These are phyloP conservation scores for Russula earlei DNA, from an alignment of 768 basidiomycete species.

Conservation along the genomic window DNA sequence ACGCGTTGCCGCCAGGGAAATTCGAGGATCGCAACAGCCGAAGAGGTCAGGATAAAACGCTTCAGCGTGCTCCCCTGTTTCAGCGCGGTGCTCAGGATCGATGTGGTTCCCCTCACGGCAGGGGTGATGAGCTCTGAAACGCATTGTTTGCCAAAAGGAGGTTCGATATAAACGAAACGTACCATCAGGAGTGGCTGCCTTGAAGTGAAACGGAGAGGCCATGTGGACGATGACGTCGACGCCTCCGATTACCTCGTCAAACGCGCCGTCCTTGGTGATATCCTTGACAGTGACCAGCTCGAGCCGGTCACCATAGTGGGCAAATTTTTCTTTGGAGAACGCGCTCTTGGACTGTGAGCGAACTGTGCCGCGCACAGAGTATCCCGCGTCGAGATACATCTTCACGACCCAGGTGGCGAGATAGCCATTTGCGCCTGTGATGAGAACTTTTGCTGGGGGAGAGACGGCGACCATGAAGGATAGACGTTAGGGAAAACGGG, in stretches of 20 bases:
- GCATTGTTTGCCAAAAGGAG: not conserved
- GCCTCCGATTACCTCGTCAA: constrained; percentile 70
- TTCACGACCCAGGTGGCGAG: constrained; percentile 51
- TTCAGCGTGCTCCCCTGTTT: constrained; percentile 48
- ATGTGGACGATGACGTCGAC: constrained; percentile 65
- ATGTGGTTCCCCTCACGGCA: constrained; percentile 61
- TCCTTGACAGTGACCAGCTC: constrained; percentile 62
- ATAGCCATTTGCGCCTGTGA: constrained; percentile 53
- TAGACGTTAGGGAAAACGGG: not conserved
- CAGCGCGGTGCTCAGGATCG: constrained; percentile 48
- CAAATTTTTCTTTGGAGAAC: constrained; percentile 46
- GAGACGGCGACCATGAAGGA: constrained; percentile 31
- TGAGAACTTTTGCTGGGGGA: constrained; percentile 35
- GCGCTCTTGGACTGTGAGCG: constrained; percentile 52
- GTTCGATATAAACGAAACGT: not conserved
- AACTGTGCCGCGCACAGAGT: constrained; percentile 56
- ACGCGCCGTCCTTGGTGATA: constrained; percentile 51
- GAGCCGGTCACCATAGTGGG: constrained; percentile 44
- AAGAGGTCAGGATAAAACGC: constrained; percentile 56
- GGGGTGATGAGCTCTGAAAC: constrained; percentile 53
- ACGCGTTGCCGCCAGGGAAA: constrained; percentile 22
- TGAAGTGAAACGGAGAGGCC: constrained; percentile 50
- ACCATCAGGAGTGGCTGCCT: constrained; percentile 34
- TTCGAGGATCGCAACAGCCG: constrained; percentile 37
- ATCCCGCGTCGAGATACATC: constrained; percentile 50